These are phyloP conservation scores for Serendipita sp. DNA, from an alignment of 768 basidiomycete species.

Conservation along the genomic window DNA sequence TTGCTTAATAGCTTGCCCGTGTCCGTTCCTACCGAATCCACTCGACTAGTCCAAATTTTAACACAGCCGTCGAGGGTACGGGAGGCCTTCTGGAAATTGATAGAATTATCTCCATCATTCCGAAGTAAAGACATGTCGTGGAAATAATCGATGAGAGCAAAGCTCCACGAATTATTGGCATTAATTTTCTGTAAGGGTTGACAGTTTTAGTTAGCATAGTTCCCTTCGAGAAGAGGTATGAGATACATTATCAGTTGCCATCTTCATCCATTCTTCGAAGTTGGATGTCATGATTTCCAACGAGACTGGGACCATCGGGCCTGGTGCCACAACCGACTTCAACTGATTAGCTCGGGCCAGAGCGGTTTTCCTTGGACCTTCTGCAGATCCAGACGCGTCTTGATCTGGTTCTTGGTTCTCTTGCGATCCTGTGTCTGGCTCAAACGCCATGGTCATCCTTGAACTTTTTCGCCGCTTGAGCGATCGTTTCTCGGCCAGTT, in stretches of 20 bases:
- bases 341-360: constrained; percentile 14
- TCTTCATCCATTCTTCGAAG: constrained; percentile 99
- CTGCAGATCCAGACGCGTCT: neutral
- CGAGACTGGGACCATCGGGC: constrained; percentile 20
- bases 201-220: constrained; percentile 9
- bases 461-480: neutral
- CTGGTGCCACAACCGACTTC: constrained; percentile 13
- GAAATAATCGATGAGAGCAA: constrained; percentile 97
- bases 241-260: constrained; percentile 94
- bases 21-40: constrained; percentile 92
- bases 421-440: neutral
- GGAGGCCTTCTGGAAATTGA: constrained; percentile 98
- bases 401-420: constrained; percentile 2
- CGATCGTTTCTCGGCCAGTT: neutral
- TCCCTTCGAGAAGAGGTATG: neutral
- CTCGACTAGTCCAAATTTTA: constrained; percentile 97
- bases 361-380: constrained; percentile 17
- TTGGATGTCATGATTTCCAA: constrained; percentile 82
- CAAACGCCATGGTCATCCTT: constrained; percentile 6
- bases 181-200: constrained; percentile 77
- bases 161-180: constrained; percentile 91
- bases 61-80: constrained; percentile 97
- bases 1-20: constrained; percentile 91
- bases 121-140: constrained; percentile 93
- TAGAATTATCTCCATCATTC: constrained; percentile 85